phyloP scores from a whole-genome alignment of 2,329 filamentous ascomycete genomes.

The Xylariaceae sp. region DNA sequence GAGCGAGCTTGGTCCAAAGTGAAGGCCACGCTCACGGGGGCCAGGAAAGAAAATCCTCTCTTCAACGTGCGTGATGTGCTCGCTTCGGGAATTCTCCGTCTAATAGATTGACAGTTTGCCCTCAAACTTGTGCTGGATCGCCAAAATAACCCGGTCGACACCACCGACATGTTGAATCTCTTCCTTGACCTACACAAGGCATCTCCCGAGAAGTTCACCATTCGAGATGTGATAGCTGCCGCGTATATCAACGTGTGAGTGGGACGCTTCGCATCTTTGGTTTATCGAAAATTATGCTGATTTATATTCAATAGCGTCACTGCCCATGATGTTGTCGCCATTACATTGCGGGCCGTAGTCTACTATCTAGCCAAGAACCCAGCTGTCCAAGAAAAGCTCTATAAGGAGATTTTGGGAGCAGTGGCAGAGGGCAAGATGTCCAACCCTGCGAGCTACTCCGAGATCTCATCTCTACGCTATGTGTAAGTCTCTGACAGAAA shows the following conservation, averaged over 20 bases:
- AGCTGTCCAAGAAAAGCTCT: constrained; percentile 6
- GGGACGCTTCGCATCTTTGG: not conserved
- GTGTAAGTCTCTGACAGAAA: constrained; percentile 2
- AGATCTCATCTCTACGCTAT: constrained; percentile 5
- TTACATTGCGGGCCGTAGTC: constrained; percentile 10
- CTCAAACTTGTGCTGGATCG: constrained; percentile 12
- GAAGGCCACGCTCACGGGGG: constrained; percentile 5
- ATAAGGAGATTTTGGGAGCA: constrained; percentile 5
- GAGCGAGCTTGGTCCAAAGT: constrained; percentile 10
- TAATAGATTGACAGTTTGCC: constrained; percentile 4
- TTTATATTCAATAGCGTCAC: constrained; percentile 5
- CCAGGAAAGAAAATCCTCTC: constrained; percentile 11
- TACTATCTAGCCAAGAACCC: constrained; percentile 14
- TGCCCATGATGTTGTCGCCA: constrained; percentile 15
- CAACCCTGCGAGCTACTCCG: constrained; percentile 7
- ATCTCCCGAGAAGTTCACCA: constrained; percentile 11
- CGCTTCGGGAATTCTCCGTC: not conserved
- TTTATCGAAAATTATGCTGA: not conserved
- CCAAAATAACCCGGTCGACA: constrained; percentile 4
- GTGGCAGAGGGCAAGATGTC: not conserved
- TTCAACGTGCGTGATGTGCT: constrained; percentile 8
- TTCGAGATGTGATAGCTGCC: constrained; percentile 11
- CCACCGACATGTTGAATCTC: constrained; percentile 10
- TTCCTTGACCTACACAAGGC: constrained; percentile 10
- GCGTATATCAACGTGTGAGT: constrained; percentile 17